phyloP scores from a whole-genome alignment of 2,329 filamentous ascomycete genomes.

The Zopfia rhizophila region DNA sequence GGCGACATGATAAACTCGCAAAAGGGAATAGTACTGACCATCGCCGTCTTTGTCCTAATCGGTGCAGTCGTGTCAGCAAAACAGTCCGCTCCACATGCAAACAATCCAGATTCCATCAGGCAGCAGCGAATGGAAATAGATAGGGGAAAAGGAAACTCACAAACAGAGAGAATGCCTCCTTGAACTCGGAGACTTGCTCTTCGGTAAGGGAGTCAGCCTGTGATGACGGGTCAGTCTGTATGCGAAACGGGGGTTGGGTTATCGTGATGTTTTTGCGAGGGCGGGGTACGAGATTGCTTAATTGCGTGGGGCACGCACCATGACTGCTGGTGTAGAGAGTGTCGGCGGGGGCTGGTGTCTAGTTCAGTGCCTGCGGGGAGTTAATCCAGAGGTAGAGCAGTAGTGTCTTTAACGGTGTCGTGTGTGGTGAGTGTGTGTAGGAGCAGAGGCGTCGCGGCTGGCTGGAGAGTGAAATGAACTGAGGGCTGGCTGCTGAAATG shows the following conservation, averaged over 20 bases:
- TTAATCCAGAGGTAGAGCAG: slow-evolving; percentile 6
- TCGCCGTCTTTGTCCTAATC: slow-evolving; percentile 68
- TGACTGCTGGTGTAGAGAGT: slow-evolving; percentile 33
- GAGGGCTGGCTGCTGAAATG: slow-evolving; percentile 14
- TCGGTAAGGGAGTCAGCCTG: slow-evolving; percentile 98
- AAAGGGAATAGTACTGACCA: slow-evolving; percentile 54
- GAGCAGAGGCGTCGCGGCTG: slow-evolving; percentile 8
- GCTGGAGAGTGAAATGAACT: slow-evolving; percentile 11
- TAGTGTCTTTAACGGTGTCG: slow-evolving; percentile 2
- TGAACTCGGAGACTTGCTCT: slow-evolving; percentile 99
- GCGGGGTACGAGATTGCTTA: slow-evolving; percentile 45
- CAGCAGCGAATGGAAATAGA: slow-evolving; percentile 27
- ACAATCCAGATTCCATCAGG: slow-evolving; percentile 30
- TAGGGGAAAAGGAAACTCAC: slow-evolving; percentile 70
- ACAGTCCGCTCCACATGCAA: slow-evolving; percentile 19
- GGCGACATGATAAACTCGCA: not conserved
- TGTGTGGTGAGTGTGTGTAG: slow-evolving; percentile 3
- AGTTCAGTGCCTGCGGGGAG: slow-evolving; percentile 7
- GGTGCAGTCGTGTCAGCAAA: slow-evolving; percentile 35
- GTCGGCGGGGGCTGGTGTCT: slow-evolving; percentile 15
- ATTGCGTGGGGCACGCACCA: slow-evolving; percentile 50
- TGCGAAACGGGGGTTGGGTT: slow-evolving; percentile 23
- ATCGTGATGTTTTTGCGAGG: slow-evolving; percentile 44
- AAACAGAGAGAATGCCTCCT: slow-evolving; percentile 99
- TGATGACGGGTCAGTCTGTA: slow-evolving; percentile 34